phyloP scores from a whole-genome alignment of 2,329 filamentous ascomycete genomes.

The Sarocladium oryzae region DNA sequence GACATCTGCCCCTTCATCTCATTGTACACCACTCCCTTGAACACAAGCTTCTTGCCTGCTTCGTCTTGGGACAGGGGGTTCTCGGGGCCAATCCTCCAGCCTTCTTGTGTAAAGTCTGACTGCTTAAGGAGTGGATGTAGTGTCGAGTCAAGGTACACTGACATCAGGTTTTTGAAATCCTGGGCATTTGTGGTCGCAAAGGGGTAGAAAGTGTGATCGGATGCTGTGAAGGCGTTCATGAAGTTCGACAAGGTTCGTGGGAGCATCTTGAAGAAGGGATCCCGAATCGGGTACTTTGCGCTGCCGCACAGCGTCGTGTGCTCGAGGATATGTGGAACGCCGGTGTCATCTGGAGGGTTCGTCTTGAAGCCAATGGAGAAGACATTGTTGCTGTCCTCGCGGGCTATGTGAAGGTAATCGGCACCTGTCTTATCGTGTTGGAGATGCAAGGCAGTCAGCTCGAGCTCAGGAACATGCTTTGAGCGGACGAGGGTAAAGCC shows the following conservation, averaged over 20 bases:
- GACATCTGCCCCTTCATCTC: slow-evolving; percentile 99
- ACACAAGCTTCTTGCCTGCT: slow-evolving; percentile 67
- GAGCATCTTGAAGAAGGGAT: slow-evolving; percentile 99
- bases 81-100: slow-evolving; percentile 92
- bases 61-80: slow-evolving; percentile 59
- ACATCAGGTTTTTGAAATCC: slow-evolving; percentile 93
- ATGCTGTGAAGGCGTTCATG: slow-evolving; percentile 98
- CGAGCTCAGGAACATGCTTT: slow-evolving; percentile 90
- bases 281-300: slow-evolving; percentile 91
- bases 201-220: slow-evolving; percentile 94
- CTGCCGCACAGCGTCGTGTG: slow-evolving; percentile 96
- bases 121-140: slow-evolving; percentile 83
- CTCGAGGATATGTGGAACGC: slow-evolving; percentile 93
- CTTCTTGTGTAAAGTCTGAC: slow-evolving; percentile 92
- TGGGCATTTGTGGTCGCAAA: slow-evolving; percentile 95
- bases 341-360: slow-evolving; percentile 92
- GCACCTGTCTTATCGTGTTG: slow-evolving; percentile 93
- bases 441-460: slow-evolving; percentile 84
- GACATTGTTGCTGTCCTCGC: slow-evolving; percentile 97
- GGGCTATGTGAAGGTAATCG: slow-evolving; percentile 89
- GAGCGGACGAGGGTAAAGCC: slow-evolving; percentile 86
- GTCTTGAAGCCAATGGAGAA: slow-evolving; percentile 99
- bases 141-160: slow-evolving; percentile 93
- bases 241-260: slow-evolving; percentile 97
- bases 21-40: slow-evolving; percentile 98